Evolutionary conservation across 2,329 filamentous ascomycete species (phyloP), one percentile per base, ranked within the genome.

Genomic region (Graphilbum fragrans): DNA sequence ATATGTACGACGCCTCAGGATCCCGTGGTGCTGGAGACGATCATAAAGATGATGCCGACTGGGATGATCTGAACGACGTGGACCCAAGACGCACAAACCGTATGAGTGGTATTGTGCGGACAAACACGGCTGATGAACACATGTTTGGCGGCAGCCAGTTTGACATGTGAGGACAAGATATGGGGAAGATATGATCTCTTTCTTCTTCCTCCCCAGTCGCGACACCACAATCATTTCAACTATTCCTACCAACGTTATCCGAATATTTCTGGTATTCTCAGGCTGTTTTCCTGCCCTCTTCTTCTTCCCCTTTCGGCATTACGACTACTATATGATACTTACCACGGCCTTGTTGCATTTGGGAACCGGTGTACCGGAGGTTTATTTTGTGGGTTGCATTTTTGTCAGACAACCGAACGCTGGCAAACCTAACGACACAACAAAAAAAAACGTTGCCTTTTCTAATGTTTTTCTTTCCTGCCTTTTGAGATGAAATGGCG

Each of bases 81-180:
- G 70, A 74, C 48, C 61, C 61, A 37, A 63, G 64, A 48, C 70
- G 63, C 52, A 56, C 60, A 33, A 77, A 77, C 52, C 67, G 74
- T 39, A 80, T 80, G 76, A 80, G 75, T 53, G 77, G 77, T 35
- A 70, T 79, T 47, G 66, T 75, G 39, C 72, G 69, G 55, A 73
- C 69, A 36, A 64, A 64, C 41, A 65, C 64, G 43, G 66, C 74
- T 49, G 78, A 82, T 45, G 74, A 79, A 54, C 67, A 76, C 47
- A 75, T 79, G 66, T 74, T 82, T 52, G 73, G 70, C 48, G 67
- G 67, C 43, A 67, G 70, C 38, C 70, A 78, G 44, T 81, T 82
- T 58, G 76, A 82, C 55, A 67, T 76, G 59, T 80, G 66, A 70
- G 23, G 3, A 12, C 8, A 5, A 5, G 19, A 18, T 35, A 12